Conservation (phyloP, 768 basidiomycete species). For the Tylopilus sp. region DNA sequence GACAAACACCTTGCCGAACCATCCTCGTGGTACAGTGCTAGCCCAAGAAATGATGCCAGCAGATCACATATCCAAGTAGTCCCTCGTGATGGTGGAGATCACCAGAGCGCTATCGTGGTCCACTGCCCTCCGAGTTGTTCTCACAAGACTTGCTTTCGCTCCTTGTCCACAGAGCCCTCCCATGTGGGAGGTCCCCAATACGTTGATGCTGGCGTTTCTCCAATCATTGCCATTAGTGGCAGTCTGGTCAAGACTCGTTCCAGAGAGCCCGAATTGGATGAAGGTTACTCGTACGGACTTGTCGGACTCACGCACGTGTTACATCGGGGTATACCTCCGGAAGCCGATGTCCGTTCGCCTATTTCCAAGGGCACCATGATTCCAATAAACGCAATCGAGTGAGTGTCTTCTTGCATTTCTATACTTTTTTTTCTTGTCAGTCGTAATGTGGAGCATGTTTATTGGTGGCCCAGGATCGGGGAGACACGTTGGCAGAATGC, state of each 20-base stretch:
- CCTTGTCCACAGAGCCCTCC: neutral
- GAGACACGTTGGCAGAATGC: slow-evolving; percentile 9
- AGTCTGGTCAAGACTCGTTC: neutral
- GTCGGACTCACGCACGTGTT: slow-evolving; percentile 15
- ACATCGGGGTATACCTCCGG: slow-evolving; percentile 7
- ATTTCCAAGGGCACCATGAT: slow-evolving; percentile 22
- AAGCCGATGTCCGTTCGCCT: slow-evolving; percentile 30
- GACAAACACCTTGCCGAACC: slow-evolving; percentile 2
- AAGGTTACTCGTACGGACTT: neutral
- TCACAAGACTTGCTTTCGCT: slow-evolving; percentile 14
- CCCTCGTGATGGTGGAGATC: slow-evolving; percentile 7
- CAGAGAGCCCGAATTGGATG: neutral
- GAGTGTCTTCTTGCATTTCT: slow-evolving; percentile 9
- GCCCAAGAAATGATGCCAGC: slow-evolving; percentile 1
- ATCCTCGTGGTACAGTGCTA: neutral
- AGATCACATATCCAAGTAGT: slow-evolving; percentile 26
- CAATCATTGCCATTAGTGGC: slow-evolving; percentile 10
- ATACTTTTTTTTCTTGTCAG: neutral
- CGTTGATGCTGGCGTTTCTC: slow-evolving; percentile 28
- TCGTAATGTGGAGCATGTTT: slow-evolving; percentile 7
- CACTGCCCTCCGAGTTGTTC: slow-evolving; percentile 19
- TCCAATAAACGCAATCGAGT: slow-evolving; percentile 20
- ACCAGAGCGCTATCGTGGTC: slow-evolving; percentile 12
- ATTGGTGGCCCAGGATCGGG: slow-evolving; percentile 13
- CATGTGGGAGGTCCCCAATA: slow-evolving; percentile 14